Evolutionary conservation across 1,139 yeast genomes (phyloP).

Genomic region (Candida sanyaensis): DNA sequence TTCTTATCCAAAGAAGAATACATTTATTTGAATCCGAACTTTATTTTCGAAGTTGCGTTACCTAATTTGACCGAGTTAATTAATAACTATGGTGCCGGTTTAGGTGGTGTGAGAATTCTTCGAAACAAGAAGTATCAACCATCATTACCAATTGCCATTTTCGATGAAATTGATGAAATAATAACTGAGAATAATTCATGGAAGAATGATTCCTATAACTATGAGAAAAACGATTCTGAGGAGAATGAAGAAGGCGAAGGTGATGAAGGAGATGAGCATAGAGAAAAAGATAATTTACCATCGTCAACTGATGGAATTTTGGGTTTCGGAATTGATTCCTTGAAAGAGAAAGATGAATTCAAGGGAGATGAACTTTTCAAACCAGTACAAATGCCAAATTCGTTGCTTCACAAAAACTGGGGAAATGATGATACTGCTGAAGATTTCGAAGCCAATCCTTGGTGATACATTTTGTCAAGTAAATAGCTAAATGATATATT

Average conservation of each 20-base stretch:
- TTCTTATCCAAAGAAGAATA: constrained; percentile 43
- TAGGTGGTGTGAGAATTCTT: constrained; percentile 51
- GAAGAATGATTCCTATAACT: constrained; percentile 38
- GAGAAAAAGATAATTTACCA: constrained; percentile 1
- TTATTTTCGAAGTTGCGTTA: constrained; percentile 51
- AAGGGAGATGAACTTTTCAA: constrained; percentile 54
- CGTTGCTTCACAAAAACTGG: constrained; percentile 55
- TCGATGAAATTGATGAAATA: constrained; percentile 66
- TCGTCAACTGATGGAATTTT: not conserved
- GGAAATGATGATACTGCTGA: constrained; percentile 42
- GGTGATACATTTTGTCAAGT: constrained; percentile 25
- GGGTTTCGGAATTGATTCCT: not conserved
- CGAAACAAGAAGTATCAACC: constrained; percentile 61
- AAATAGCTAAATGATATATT: too few species aligned
- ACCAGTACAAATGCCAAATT: constrained; percentile 50
- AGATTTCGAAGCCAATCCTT: constrained; percentile 48
- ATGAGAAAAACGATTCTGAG: constrained; percentile 25
- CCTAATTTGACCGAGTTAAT: constrained; percentile 64
- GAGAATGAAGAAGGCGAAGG: constrained; percentile 17
- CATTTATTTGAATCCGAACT: constrained; percentile 50
- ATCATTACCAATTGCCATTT: constrained; percentile 55
- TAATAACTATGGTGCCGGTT: constrained; percentile 61
- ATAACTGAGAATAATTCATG: constrained; percentile 33
- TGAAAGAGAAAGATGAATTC: constrained; percentile 15
- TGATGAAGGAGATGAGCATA: constrained; percentile 10